phyloP scores from a whole-genome alignment of 2,329 filamentous ascomycete genomes.

The Tolypocladium tundrense region DNA sequence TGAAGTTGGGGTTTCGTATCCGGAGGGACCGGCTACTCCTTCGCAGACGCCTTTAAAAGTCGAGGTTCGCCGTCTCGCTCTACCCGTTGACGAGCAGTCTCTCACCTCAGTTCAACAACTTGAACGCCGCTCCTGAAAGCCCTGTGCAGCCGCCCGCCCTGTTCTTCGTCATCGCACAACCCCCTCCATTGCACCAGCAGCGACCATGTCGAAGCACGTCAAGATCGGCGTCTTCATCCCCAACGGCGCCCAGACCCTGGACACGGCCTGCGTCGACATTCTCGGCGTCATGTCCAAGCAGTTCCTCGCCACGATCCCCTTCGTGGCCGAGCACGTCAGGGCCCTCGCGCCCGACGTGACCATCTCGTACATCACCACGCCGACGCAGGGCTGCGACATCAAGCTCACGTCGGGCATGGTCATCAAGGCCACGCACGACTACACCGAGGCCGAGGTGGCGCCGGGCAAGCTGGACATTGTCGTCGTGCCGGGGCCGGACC shows the following conservation, averaged over 20 bases:
- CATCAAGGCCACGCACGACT: constrained; percentile 32
- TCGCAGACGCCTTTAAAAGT: neutral
- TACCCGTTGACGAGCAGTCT: neutral
- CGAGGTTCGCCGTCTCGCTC: neutral
- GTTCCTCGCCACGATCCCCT: constrained; percentile 25
- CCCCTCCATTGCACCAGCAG: neutral
- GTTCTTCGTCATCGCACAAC: neutral
- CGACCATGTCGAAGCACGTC: constrained; percentile 14
- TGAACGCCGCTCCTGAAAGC: neutral
- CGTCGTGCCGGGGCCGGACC: constrained; percentile 40
- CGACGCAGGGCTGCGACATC: constrained; percentile 23
- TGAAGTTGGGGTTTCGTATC: neutral
- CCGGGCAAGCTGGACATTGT: constrained; percentile 41
- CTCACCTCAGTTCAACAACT: neutral
- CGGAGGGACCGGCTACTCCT: neutral
- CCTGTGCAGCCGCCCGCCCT: neutral
- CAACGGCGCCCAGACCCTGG: constrained; percentile 34
- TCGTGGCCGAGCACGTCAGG: constrained; percentile 24
- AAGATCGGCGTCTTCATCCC: constrained; percentile 43
- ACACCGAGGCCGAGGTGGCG: constrained; percentile 32
- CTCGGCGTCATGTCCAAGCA: constrained; percentile 34
- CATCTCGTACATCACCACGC: constrained; percentile 36
- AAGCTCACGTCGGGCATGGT: constrained; percentile 28
- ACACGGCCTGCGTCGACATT: constrained; percentile 39
- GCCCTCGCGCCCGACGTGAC: constrained; percentile 31